A percentile compares a stretch with the other conserved stretches of the same genome.
These are phyloP conservation scores for Zymoseptoria ardabiliae DNA, from an alignment of 2,329 filamentous ascomycete genomes.

Conservation along the genomic window DNA sequence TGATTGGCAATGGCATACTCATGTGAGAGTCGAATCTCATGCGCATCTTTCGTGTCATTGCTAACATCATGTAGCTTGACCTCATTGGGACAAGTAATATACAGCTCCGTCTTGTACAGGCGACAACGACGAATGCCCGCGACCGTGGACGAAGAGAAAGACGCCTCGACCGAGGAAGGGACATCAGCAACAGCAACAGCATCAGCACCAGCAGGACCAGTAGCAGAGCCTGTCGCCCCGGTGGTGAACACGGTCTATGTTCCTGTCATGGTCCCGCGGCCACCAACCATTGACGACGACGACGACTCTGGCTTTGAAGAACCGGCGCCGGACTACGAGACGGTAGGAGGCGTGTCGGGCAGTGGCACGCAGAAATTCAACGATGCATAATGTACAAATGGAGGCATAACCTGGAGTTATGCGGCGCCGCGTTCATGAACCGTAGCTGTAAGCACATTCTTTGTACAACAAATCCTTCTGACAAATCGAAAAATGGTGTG, in stretches of 20 bases:
- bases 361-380: background rate
- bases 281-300: background rate
- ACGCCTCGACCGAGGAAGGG: background rate
- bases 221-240: background rate
- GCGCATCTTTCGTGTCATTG: too few relatives aligned
- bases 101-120: background rate
- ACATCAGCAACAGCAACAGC: background rate
- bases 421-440: too few relatives aligned
- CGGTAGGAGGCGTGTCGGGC: background rate
- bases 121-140: background rate
- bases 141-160: background rate
- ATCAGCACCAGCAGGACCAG: background rate
- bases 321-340: background rate
- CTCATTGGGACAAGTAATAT: background rate
- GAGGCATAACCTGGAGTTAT: too few relatives aligned
- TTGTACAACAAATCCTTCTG: too few relatives aligned
- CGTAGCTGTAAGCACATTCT: too few relatives aligned
- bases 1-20: too few relatives aligned
- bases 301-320: background rate
- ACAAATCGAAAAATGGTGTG: too few relatives aligned
- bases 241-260: background rate
- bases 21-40: too few relatives aligned
- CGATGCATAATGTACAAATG: too few relatives aligned
- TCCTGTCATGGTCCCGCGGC: background rate
- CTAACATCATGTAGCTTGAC: too few relatives aligned